These are phyloP conservation scores for Porpolomopsis calyptriformis DNA, from an alignment of 768 basidiomycete genomes.

Conservation along the genomic window DNA sequence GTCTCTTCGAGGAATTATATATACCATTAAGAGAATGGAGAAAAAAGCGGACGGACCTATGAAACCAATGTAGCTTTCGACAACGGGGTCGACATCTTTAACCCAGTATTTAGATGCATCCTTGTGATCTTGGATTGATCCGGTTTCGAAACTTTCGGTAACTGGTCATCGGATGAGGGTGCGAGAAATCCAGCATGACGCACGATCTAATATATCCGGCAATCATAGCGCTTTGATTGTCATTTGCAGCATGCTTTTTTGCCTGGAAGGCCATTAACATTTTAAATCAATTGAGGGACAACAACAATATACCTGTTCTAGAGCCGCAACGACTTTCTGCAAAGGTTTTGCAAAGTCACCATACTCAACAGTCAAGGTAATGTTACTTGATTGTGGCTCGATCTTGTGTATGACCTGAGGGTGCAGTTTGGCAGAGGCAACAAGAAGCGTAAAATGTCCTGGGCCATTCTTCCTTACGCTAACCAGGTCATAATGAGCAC, in stretches of 20 bases:
- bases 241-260: constrained; percentile 62
- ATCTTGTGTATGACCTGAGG: constrained; percentile 35
- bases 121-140: constrained; percentile 72
- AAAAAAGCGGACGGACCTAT: neutral
- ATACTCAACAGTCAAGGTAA: constrained; percentile 55
- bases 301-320: constrained; percentile 40
- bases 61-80: constrained; percentile 73
- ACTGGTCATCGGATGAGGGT: neutral
- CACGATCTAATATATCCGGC: constrained; percentile 72
- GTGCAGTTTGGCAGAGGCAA: constrained; percentile 54
- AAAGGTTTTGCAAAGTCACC: constrained; percentile 64
- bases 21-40: neutral
- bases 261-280: constrained; percentile 35
- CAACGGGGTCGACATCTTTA: constrained; percentile 75
- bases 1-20: constrained; percentile 43
- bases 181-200: constrained; percentile 9
- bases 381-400: constrained; percentile 28
- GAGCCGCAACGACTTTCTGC: constrained; percentile 40
- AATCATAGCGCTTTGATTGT: constrained; percentile 63
- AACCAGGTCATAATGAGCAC: neutral
- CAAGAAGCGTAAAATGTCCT: constrained; percentile 54
- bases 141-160: constrained; percentile 53
- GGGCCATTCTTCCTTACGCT: constrained; percentile 64
- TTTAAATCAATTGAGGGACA: neutral
- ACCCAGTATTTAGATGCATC: constrained; percentile 75